Evolutionary conservation across 75 land plant genomes (phyloP).

Genomic region (Pinus tabuliformis): DNA sequence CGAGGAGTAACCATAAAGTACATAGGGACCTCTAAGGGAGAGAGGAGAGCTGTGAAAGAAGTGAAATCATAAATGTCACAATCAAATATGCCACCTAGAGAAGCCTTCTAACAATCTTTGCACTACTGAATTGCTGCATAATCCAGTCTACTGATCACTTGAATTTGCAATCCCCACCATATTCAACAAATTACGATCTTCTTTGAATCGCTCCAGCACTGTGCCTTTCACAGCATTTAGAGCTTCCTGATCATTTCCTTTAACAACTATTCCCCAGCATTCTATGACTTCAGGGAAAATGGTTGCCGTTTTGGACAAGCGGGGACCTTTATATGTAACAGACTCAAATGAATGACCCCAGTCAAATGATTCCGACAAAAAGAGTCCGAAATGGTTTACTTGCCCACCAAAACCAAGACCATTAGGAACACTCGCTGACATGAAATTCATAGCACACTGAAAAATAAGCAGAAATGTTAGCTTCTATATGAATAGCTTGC

Average conservation of each 20-base stretch:
- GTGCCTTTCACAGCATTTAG: constrained; percentile 53
- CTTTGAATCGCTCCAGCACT: constrained; percentile 84
- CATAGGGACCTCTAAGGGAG: background rate
- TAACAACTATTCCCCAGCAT: constrained; percentile 77
- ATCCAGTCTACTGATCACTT: constrained; percentile 35
- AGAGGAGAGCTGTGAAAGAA: background rate
- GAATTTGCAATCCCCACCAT: constrained; percentile 93
- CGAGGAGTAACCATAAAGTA: too few species aligned
- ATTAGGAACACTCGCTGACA: constrained; percentile 87
- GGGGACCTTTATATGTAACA: constrained; percentile 79
- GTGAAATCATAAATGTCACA: background rate
- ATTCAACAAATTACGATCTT: constrained; percentile 95
- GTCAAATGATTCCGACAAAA: constrained; percentile 77
- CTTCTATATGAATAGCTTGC: background rate
- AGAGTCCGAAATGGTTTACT: constrained; percentile 84
- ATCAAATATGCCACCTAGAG: background rate
- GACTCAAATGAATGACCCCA: constrained; percentile 65
- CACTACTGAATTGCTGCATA: background rate
- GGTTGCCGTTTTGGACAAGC: constrained; percentile 46
- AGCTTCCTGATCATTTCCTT: constrained; percentile 25
- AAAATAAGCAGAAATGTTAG: constrained; percentile 8
- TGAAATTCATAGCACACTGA: constrained; percentile 87
- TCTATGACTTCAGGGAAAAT: constrained; percentile 76
- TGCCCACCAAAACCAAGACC: constrained; percentile 95
- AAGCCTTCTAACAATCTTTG: background rate